Evolutionary conservation across 2,329 filamentous ascomycete genomes (phyloP), one percentile per base, ranked within the genome.

Genomic region (Colletotrichum kahawae): DNA sequence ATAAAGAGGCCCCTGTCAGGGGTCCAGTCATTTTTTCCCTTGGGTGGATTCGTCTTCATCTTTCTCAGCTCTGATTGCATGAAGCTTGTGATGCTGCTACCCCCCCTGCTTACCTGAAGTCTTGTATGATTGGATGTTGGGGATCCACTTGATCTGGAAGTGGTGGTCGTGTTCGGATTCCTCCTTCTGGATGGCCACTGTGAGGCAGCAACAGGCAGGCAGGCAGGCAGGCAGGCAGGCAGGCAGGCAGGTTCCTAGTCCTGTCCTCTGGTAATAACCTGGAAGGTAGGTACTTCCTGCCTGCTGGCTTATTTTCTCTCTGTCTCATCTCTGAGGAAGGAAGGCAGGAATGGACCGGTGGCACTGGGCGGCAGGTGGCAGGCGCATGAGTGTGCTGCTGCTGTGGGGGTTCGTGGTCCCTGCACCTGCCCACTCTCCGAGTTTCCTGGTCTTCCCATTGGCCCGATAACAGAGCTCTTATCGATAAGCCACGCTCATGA

Each of bases 401-500:
- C 63, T 18, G 56, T 68, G 64, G 38, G 63, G 54, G 38, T 62
- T 56, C 54, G 18, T 56, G 16, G 18, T n/a, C 43, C 57, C 48
- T 60, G 57, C 27, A 12, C 29, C 14, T 51, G 67, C 31, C 12
- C 33, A 24, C 31, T 36, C n/a, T 57, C 21, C 54, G 51, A 36
- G 27, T 21, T 51, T 64, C 43, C 51, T 9, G 3, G 1, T 2
- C 31, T n/a, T 62, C n/a, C 56, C 27, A 74, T 67, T 71, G 72
- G 72, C 12, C 13, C 16, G 10, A 27, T 31, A 66, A n/a, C 21
- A 21, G 24, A 33, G 2, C 21, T 24, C n/a, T 63, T 74, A 74
- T 74, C 72, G 72, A 74, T 74, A 74, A 74, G 68, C 33, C 29
- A 36, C 38, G 5, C 72, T 21, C 72, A 74, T 74, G 72, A 74